A percentile compares a stretch with the other conserved stretches of the same genome.
These are phyloP conservation scores for Hemisphaericaspora xylanilytica DNA, from an alignment of 1,139 yeast genomes.

Conservation along the genomic window DNA sequence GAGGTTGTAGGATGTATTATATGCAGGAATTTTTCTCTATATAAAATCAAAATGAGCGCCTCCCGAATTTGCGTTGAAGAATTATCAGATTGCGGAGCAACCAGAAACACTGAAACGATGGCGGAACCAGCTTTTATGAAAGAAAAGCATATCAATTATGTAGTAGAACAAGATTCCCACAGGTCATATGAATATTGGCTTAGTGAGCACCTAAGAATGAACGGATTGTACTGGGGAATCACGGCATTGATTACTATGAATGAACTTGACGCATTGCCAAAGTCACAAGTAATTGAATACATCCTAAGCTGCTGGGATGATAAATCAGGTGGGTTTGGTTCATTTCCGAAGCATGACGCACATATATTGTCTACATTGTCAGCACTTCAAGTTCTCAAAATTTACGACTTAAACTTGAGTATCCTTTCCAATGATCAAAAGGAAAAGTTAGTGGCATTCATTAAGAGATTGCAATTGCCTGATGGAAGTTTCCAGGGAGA, in stretches of 20 bases:
- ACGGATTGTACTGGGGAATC: conserved; percentile 95
- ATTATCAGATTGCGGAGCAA: background rate
- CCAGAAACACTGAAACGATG: background rate
- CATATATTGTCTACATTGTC: conserved; percentile 86
- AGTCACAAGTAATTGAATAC: conserved; percentile 60
- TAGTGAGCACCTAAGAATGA: conserved; percentile 83
- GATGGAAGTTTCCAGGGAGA: conserved; percentile 92
- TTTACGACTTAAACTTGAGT: conserved; percentile 57
- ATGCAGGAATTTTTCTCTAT: no score
- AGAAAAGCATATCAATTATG: conserved; percentile 36
- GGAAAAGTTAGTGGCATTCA: conserved; percentile 33
- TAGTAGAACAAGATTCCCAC: conserved; percentile 38
- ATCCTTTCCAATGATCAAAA: conserved; percentile 21
- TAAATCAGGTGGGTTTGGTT: conserved; percentile 78
- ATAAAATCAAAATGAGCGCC: no score
- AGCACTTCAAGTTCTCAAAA: conserved; percentile 74
- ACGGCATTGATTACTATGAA: conserved; percentile 68
- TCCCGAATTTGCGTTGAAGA: no score
- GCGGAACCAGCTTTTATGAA: conserved; percentile 7
- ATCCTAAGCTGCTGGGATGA: conserved; percentile 67
- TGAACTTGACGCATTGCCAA: conserved; percentile 51
- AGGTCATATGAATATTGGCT: conserved; percentile 75
- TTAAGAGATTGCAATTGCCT: conserved; percentile 56
- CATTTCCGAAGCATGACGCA: conserved; percentile 86
- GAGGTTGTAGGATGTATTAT: no score